A percentile compares a stretch with the other conserved stretches of the same genome.
phyloP scores from a whole-genome alignment of 257 asterid genomes.

The Solanum corneliomulleri region DNA sequence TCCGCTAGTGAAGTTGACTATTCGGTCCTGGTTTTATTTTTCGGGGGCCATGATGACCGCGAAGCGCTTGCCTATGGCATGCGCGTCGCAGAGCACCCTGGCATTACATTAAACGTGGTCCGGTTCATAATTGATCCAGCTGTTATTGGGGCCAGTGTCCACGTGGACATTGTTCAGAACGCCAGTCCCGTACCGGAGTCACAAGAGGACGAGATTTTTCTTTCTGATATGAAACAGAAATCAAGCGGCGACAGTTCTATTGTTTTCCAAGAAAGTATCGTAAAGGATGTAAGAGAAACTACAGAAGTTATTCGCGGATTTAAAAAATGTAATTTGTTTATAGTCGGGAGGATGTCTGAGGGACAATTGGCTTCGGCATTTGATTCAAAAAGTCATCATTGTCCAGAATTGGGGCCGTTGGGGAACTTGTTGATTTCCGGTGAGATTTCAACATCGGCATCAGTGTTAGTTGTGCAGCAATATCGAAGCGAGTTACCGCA shows the following conservation, averaged over 20 bases:
- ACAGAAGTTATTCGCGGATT: not conserved
- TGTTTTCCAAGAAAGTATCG: not conserved
- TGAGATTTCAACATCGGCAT: not conserved
- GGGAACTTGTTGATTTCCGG: not conserved
- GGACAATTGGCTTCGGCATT: conserved; percentile 2
- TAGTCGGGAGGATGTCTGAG: conserved; percentile 1
- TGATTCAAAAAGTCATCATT: not conserved
- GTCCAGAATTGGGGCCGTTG: conserved; percentile 3
- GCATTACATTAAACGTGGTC: not conserved
- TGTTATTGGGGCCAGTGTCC: not conserved
- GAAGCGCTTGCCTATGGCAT: not conserved
- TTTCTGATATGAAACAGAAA: not conserved
- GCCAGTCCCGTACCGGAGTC: not conserved
- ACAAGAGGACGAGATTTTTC: not conserved
- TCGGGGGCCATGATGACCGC: conserved; percentile 22
- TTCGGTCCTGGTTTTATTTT: conserved; percentile 21
- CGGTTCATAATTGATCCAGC: not conserved
- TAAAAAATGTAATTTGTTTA: not conserved
- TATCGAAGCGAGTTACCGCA: not conserved
- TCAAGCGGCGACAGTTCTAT: not conserved
- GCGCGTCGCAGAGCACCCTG: conserved; percentile 1
- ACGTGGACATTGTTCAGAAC: not conserved
- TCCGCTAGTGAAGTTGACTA: conserved; percentile 39
- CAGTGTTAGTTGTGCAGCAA: not conserved
- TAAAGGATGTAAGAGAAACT: not conserved